These are phyloP conservation scores for Penicillium robsamsonii DNA, from an alignment of 495 filamentous ascomycete genomes.

Conservation along the genomic window DNA sequence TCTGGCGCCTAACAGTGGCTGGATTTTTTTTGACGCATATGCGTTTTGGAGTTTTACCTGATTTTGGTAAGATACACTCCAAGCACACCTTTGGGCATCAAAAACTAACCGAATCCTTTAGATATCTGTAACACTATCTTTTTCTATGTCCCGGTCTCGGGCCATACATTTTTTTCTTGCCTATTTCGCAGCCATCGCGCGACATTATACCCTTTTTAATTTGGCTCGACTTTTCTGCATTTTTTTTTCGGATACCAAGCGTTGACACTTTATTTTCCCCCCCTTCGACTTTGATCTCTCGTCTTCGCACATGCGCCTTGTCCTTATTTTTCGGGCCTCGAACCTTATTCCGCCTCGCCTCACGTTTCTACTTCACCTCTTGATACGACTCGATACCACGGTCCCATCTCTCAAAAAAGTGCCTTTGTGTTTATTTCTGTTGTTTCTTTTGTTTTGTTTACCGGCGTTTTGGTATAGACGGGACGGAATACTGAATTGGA, in stretches of 20 bases:
- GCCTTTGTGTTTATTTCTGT: slow-evolving; percentile 24
- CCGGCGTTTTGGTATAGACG: slow-evolving; percentile 47
- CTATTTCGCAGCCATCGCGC: slow-evolving; percentile 25
- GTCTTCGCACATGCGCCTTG: slow-evolving; percentile 20
- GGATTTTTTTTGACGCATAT: slow-evolving; percentile 31
- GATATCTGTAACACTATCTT: slow-evolving; percentile 44
- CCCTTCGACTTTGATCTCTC: slow-evolving; percentile 10
- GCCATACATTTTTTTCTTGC: slow-evolving; percentile 19
- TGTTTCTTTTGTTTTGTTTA: slow-evolving; percentile 21
- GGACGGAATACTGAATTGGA: slow-evolving; percentile 40
- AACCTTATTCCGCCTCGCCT: slow-evolving; percentile 7
- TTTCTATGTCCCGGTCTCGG: slow-evolving; percentile 20
- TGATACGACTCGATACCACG: slow-evolving; percentile 34
- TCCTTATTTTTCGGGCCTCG: slow-evolving; percentile 13
- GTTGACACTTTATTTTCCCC: slow-evolving; percentile 16
- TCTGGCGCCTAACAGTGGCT: slow-evolving; percentile 27
- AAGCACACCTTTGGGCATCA: slow-evolving; percentile 19
- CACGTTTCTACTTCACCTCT: slow-evolving; percentile 16
- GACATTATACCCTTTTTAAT: slow-evolving; percentile 44
- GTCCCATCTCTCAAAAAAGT: slow-evolving; percentile 35
- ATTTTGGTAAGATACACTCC: slow-evolving; percentile 32
- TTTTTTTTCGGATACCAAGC: slow-evolving; percentile 31
- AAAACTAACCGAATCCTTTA: slow-evolving; percentile 25
- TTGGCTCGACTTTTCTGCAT: slow-evolving; percentile 22
- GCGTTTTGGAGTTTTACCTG: slow-evolving; percentile 31